Conservation (phyloP, 1,284 basidiomycete species). For the Apiotrichum mycotoxinovorans region DNA sequence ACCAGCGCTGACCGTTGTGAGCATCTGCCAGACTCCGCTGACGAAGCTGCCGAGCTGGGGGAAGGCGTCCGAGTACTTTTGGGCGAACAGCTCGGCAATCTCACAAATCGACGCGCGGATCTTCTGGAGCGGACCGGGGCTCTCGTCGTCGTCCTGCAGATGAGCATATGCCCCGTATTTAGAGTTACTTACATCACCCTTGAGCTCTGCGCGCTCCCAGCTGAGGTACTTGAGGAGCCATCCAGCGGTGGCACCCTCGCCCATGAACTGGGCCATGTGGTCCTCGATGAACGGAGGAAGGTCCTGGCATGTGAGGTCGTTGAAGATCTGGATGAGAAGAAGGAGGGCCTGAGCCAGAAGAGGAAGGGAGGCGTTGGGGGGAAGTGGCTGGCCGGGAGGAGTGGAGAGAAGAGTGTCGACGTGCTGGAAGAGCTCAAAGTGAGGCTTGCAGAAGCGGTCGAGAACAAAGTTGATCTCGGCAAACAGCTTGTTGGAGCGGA, state of each 20-base stretch:
- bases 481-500: constrained; percentile 77
- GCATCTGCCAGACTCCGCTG: constrained; percentile 86
- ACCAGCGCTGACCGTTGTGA: constrained; percentile 63
- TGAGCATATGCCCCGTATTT: constrained; percentile 9
- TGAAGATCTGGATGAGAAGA: constrained; percentile 79
- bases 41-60: constrained; percentile 77
- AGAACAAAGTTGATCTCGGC: constrained; percentile 91
- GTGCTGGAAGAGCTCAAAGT: constrained; percentile 72
- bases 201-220: constrained; percentile 70
- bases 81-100: constrained; percentile 87
- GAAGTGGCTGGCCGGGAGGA: constrained; percentile 40
- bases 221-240: constrained; percentile 73
- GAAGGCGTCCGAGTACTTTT: constrained; percentile 86
- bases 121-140: constrained; percentile 75
- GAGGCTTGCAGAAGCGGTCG: constrained; percentile 74
- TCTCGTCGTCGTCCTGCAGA: constrained; percentile 72
- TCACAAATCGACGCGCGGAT: constrained; percentile 89
- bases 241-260: constrained; percentile 55
- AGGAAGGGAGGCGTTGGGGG: constrained; percentile 45
- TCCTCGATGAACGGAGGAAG: constrained; percentile 93
- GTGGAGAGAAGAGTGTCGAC: constrained; percentile 52
- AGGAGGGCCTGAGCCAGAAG: constrained; percentile 69
- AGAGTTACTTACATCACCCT: constrained; percentile 61
- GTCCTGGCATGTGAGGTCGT: constrained; percentile 93
- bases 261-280: constrained; percentile 75